Percentiles rank a stretch among this genome's conserved stretches.
phyloP scores from a whole-genome alignment of 2,329 filamentous ascomycete genomes.

The Colletotrichum euphorbiae region DNA sequence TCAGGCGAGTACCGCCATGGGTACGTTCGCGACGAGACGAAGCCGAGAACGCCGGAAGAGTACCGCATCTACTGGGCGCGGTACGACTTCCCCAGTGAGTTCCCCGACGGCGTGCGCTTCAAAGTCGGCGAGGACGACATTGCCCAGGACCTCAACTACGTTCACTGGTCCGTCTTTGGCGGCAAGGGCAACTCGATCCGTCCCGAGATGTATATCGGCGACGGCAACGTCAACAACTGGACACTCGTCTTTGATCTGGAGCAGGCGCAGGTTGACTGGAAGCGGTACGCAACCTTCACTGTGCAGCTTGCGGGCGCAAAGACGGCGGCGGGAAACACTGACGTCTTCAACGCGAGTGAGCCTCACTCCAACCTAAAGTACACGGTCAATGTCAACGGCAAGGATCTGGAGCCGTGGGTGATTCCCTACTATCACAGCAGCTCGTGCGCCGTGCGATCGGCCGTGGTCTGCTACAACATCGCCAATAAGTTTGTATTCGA shows the following conservation, averaged over 20 bases:
- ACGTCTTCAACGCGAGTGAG: conserved; percentile 64
- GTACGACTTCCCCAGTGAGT: conserved; percentile 68
- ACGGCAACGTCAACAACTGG: conserved; percentile 65
- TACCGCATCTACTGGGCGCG: conserved; percentile 69
- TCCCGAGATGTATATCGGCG: conserved; percentile 52
- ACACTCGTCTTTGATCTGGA: conserved; percentile 61
- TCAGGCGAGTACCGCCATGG: conserved; percentile 70
- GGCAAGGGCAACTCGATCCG: conserved; percentile 60
- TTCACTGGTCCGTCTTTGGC: conserved; percentile 72
- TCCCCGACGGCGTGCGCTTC: conserved; percentile 66
- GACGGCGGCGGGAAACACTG: conserved; percentile 70
- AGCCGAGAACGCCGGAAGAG: conserved; percentile 61
- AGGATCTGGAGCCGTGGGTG: conserved; percentile 59
- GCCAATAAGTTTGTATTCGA: conserved; percentile 68
- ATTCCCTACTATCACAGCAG: conserved; percentile 68
- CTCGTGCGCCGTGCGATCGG: conserved; percentile 69
- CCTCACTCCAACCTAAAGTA: conserved; percentile 63
- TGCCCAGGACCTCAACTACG: conserved; percentile 65
- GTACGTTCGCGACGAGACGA: conserved; percentile 55
- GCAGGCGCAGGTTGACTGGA: conserved; percentile 54
- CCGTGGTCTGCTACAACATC: conserved; percentile 69
- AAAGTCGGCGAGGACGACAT: conserved; percentile 62
- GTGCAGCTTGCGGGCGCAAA: conserved; percentile 73
- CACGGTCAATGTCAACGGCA: conserved; percentile 50
- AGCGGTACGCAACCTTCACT: conserved; percentile 66